Base-by-base conservation (phyloP, 106 monocot genomes). In the Hemerocallis citrina region DNA sequence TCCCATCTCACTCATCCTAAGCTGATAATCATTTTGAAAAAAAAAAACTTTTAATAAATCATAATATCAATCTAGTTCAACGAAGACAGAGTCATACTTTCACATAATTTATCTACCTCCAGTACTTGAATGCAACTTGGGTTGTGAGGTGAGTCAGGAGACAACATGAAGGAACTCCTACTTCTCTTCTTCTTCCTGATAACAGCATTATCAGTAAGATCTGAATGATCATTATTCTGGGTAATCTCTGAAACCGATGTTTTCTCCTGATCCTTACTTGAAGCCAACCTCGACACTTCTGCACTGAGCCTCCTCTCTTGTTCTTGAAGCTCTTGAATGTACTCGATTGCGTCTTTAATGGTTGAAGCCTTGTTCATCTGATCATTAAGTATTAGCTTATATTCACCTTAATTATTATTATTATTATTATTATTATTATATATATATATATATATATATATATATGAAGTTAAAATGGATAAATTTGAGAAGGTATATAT, bases 331-430 rank as follows among this genome's bases (percentile, higher is more conserved):
- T 82, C 52, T 35, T 72, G 63, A 12, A 90, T 74, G 76, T 85
- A 85, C 6, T 67, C 64, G 39, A 90, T 90, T n/a, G 89, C 85
- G 51, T 90, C 89, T 51, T 90, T 85, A 30, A 90, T 61, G 22
- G 82, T 82, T 9, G 89, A 90, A 0, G 78, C 81, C 81, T 90
- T 90, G 61, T 90, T 85, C 85, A 90, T 85, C 85, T 85, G 32
- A 22, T n/a, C n/a, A n/a, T n/a, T n/a, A n/a, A n/a, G n/a, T n/a
- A n/a, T n/a, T n/a, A n/a, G n/a, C n/a, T n/a, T n/a, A n/a, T n/a
- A n/a, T n/a, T n/a, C n/a, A n/a, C n/a, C n/a, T n/a, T n/a, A n/a
- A n/a, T n/a, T n/a, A n/a, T n/a, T n/a, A n/a, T n/a, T n/a, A n/a
- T n/a, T n/a, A n/a, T n/a, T n/a, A n/a, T n/a, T n/a, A n/a, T n/a